Conservation (phyloP, 148 eudicot species). For the Dianthus caryophyllus region DNA sequence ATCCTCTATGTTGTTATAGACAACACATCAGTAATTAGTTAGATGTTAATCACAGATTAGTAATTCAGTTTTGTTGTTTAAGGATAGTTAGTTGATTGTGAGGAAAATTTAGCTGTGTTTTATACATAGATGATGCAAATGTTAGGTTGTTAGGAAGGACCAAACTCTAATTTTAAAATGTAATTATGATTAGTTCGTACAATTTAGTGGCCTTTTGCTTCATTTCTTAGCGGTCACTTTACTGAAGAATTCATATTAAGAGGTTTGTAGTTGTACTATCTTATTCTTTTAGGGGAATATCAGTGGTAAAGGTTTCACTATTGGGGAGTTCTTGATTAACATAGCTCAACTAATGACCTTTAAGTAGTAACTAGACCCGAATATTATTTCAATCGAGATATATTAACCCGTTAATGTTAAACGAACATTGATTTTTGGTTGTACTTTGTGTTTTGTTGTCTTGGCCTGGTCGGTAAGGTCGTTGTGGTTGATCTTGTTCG, state of each 20-base stretch:
- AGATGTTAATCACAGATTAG: too few species aligned
- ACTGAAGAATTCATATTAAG: conserved; percentile 58
- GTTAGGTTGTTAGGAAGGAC: conserved; percentile 5
- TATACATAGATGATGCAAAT: conserved; percentile 4
- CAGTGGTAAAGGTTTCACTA: too few species aligned
- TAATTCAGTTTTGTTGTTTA: neutral
- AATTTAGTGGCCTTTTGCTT: conserved; percentile 24
- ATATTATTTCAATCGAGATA: too few species aligned
- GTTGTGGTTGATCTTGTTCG: too few species aligned
- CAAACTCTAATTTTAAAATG: conserved; percentile 10
- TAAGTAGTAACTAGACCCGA: too few species aligned
- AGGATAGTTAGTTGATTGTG: conserved; percentile 3
- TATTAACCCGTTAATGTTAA: too few species aligned
- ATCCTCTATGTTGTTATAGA: too few species aligned
- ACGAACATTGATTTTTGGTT: too few species aligned
- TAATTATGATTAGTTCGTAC: conserved; percentile 2
- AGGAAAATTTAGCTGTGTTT: conserved; percentile 12
- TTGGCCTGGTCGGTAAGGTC: too few species aligned
- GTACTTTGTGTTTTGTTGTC: too few species aligned
- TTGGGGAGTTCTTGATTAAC: neutral
- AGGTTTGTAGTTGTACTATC: conserved; percentile 44
- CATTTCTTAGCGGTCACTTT: conserved; percentile 89
- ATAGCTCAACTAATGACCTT: conserved; percentile 10
- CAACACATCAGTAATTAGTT: too few species aligned
- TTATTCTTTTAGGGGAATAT: conserved; percentile 18